Evolutionary conservation across 2,329 filamentous ascomycete genomes (phyloP).

Genomic region (Ceratocystis smalleyi): DNA sequence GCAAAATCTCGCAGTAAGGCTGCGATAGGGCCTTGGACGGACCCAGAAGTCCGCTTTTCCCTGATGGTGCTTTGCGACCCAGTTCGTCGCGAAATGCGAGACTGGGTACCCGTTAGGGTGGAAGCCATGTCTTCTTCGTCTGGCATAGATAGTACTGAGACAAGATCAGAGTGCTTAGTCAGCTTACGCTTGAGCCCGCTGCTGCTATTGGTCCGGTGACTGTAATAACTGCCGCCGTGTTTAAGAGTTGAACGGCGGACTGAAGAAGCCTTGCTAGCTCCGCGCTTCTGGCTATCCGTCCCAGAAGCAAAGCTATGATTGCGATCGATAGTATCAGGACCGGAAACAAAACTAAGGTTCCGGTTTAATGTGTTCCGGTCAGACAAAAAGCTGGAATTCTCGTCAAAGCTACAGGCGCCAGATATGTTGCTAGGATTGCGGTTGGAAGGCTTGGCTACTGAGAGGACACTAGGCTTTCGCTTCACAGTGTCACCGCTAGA

Average conservation of each 20-base stretch:
- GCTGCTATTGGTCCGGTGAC: conserved; percentile 10
- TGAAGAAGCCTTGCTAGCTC: conserved; percentile 3
- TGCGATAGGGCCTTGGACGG: conserved; percentile 40
- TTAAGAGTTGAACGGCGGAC: conserved; percentile 3
- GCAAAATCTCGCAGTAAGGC: conserved; percentile 68
- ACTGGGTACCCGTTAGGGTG: conserved; percentile 34
- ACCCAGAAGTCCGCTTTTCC: background rate
- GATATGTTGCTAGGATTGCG: conserved; percentile 11
- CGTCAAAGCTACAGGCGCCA: background rate
- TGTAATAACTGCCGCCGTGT: conserved; percentile 9
- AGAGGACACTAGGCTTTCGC: conserved; percentile 7
- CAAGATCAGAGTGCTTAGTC: conserved; percentile 83
- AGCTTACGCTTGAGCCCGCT: conserved; percentile 52
- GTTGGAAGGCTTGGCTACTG: background rate
- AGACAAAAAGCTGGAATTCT: conserved; percentile 3
- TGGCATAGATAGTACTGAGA: conserved; percentile 74
- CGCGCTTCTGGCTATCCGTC: background rate
- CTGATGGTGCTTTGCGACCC: conserved; percentile 8
- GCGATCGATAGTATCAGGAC: conserved; percentile 8
- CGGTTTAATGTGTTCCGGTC: background rate
- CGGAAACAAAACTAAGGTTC: conserved; percentile 7
- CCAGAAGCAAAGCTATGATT: conserved; percentile 11
- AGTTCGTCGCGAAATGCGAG: conserved; percentile 9
- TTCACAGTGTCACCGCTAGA: conserved; percentile 5
- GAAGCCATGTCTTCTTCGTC: conserved; percentile 39